A percentile compares a stretch with the other conserved stretches of the same genome.
phyloP scores from a whole-genome alignment of 1,284 basidiomycete species.

The Moesziomyces globuligerus region DNA sequence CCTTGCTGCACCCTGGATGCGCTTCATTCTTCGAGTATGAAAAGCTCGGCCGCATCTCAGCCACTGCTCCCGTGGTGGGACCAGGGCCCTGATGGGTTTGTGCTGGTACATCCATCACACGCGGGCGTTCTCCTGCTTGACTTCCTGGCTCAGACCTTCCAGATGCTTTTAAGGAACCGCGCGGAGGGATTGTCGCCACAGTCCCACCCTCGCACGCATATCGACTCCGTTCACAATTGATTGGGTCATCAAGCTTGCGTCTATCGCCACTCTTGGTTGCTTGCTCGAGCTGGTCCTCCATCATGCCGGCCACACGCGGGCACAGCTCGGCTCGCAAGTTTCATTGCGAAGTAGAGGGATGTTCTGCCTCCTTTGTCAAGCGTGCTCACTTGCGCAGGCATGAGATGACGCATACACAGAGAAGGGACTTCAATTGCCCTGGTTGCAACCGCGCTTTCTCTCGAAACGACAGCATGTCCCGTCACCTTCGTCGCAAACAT shows the following conservation, averaged over 20 bases:
- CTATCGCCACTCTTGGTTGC: background rate
- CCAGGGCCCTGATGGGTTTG: background rate
- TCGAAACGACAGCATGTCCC: constrained; percentile 44
- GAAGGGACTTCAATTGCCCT: constrained; percentile 39
- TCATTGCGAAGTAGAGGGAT: constrained; percentile 32
- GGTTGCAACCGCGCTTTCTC: constrained; percentile 38
- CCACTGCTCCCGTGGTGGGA: background rate
- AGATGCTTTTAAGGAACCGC: background rate
- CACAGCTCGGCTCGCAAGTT: constrained; percentile 35
- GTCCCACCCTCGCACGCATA: constrained; percentile 12
- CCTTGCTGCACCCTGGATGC: background rate
- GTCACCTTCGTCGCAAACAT: constrained; percentile 44
- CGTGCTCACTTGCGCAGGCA: constrained; percentile 43
- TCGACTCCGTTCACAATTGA: background rate
- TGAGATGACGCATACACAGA: constrained; percentile 46
- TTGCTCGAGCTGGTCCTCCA: background rate
- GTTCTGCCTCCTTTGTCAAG: constrained; percentile 46
- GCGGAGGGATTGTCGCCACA: background rate
- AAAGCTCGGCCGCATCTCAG: background rate
- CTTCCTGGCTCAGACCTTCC: background rate
- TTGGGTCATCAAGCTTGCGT: background rate
- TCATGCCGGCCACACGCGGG: constrained; percentile 36
- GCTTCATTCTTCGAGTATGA: background rate
- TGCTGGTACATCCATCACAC: background rate
- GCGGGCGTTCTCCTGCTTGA: background rate